A percentile compares a stretch with the other conserved stretches of the same genome.
phyloP scores from a whole-genome alignment of 805 yeast genomes.

The Cyberlindnera amylophila region DNA sequence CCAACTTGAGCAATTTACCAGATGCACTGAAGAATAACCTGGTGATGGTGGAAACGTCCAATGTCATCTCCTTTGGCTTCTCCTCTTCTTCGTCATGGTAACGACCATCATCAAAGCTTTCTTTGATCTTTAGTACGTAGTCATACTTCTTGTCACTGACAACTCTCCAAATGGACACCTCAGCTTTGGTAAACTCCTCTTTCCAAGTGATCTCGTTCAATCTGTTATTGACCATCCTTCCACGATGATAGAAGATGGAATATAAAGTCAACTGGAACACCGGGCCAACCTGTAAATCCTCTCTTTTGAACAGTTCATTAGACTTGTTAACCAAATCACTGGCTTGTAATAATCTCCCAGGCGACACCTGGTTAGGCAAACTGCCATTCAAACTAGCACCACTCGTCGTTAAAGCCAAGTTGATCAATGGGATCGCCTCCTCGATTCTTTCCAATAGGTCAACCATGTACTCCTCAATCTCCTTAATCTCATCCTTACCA shows the following conservation, averaged over 20 bases:
- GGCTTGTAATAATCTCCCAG: slow-evolving; percentile 64
- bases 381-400: slow-evolving; percentile 57
- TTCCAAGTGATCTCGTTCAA: slow-evolving; percentile 58
- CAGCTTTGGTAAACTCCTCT: slow-evolving; percentile 61
- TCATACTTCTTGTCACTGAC: slow-evolving; percentile 27
- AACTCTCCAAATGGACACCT: slow-evolving; percentile 37
- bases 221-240: slow-evolving; percentile 31
- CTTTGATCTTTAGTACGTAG: slow-evolving; percentile 47
- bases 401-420: slow-evolving; percentile 61
- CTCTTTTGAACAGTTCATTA: slow-evolving; percentile 30
- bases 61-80: slow-evolving; percentile 34
- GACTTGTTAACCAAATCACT: slow-evolving; percentile 41
- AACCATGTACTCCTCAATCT: slow-evolving; percentile 48
- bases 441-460: slow-evolving; percentile 51
- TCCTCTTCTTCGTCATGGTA: slow-evolving; percentile 62
- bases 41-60: slow-evolving; percentile 40
- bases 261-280: slow-evolving; percentile 52
- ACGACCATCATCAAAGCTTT: slow-evolving; percentile 54
- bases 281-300: slow-evolving; percentile 51
- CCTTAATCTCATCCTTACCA: slow-evolving; percentile 33
- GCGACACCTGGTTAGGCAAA: slow-evolving; percentile 52
- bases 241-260: slow-evolving; percentile 59
- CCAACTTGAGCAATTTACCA: slow-evolving; percentile 59
- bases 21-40: slow-evolving; percentile 67
- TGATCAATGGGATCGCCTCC: slow-evolving; percentile 64